Evolutionary conservation across 768 basidiomycete species (phyloP), one percentile per base, ranked within the genome.

Genomic region (Astraeus odoratus): DNA sequence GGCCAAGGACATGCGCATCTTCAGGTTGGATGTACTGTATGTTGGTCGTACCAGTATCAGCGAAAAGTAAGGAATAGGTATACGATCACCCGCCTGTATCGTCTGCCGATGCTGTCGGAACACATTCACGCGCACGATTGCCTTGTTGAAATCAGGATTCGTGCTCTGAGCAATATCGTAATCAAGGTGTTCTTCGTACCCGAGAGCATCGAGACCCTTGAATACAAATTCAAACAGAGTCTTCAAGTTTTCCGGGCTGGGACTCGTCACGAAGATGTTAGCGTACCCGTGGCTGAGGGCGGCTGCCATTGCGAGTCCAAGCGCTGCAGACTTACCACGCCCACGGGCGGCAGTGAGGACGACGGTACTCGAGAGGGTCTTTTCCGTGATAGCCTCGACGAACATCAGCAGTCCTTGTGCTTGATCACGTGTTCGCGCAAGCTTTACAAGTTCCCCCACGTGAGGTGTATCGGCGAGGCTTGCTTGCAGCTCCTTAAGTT

Each of bases 151-250:
- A 44, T 96, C 94, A 0, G 91, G 83, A 60, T 90, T 90, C n/a
- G 87, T 91, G 50, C 88, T 92, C 64, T 95, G 91, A 27, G 86
- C 80, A 49, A 98, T 91, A 57, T 98, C 96, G 53, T 98, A 99
- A 57, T 98, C 95, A 40, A 96, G 73, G 67, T 97, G 95, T 61
- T 98, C 96, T 65, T 98, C 93, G 58, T 94, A 99, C 1, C 92
- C 93, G 27, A 98, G 67, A 2, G 77, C 86, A 59, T 98, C 95
- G 70, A 99, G 70, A 1, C 95, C 96, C 61, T 96, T 95, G 75
- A 96, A 96, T 22, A 97, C 76, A 62, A 99, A 98, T 47, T 97
- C 92, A 57, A 97, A 99, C n/a, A 98, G 62, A 0, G 95, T 98
- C 69, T 87, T 94, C 68, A 99, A 69, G 65, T 99, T 99, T 67